Conservation (phyloP, 805 yeast genomes). For the Saccharomyces kudriavzevii region DNA sequence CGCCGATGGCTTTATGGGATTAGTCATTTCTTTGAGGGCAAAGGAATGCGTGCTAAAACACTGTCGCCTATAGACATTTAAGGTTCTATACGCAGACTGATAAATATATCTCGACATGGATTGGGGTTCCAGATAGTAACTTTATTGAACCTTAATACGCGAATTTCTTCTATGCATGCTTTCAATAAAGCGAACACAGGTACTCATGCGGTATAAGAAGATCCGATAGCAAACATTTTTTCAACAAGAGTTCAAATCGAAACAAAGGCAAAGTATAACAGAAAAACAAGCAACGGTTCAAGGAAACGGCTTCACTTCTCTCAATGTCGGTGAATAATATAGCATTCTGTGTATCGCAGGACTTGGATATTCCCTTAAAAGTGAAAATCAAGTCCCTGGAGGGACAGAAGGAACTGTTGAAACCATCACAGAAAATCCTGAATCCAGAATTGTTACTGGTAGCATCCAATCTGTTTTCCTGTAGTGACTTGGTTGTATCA, state of each 20-base stretch:
- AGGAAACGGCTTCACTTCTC: background rate
- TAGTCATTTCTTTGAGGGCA: slow-evolving; percentile 9
- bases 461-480: slow-evolving; percentile 32
- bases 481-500: slow-evolving; percentile 37
- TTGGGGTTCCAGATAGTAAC: background rate
- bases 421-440: slow-evolving; percentile 39
- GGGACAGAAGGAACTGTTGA: slow-evolving; percentile 35
- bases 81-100: background rate
- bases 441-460: slow-evolving; percentile 39
- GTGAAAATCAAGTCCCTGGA: slow-evolving; percentile 42
- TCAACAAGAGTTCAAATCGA: background rate
- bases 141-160: background rate
- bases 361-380: slow-evolving; percentile 41
- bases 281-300: background rate
- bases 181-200: background rate
- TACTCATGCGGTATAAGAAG: background rate
- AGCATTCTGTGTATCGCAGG: slow-evolving; percentile 51
- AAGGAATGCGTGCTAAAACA: slow-evolving; percentile 2
- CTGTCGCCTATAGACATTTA: background rate
- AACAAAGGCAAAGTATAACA: background rate
- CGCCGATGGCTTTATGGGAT: slow-evolving; percentile 31
- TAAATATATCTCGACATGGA: background rate
- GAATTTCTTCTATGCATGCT: background rate
- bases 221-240: background rate
- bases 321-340: slow-evolving; percentile 2